Base-by-base conservation (phyloP, 768 basidiomycete genomes). In the Tephrocybe sp. region DNA sequence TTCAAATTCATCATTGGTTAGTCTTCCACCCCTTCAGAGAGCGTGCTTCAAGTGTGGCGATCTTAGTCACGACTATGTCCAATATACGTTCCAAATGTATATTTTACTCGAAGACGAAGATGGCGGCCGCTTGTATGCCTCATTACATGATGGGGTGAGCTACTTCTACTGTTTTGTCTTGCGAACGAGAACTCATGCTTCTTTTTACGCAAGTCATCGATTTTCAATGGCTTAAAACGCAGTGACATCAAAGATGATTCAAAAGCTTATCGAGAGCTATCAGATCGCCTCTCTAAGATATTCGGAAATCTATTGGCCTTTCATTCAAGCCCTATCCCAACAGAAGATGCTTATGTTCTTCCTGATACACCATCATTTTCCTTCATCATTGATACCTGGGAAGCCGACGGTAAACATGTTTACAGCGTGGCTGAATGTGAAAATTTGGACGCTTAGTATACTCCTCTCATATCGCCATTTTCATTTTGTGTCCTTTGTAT, bases 41-140 rank as follows among this genome's bases (percentile, higher is more conserved):
- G 70, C 69, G 19, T 88, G 86, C 56, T 60, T 72, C 5, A 60
- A 62, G 11, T 88, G 87, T 59, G 67, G 69, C 42, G 80, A 85
- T 58, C 71, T 74, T 57, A 74, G 80, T 28, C 69, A 76, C 32
- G 74, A 77, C 42, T 77, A 75, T 51, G 72, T 76, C 39, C 70
- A 67, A 28, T 75, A 74, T 47, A 63, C 69, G 40, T 87, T 76
- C 48, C 64, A 75, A 41, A 63, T 87, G 45, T 76, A 69, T 44
- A 49, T 87, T 42, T 66, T 67, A 30, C 58, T 87, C 13, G 69
- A 80, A 57, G 85, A 88, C 49, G 73, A 74, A 28, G 60, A 67
- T 9, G 75, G 72, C 4, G 48, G 60, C 3, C 63, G 68, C 27
- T 58, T 86, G 13, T 61, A 68, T 5, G 66, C 86, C 2, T 73